Evolutionary conservation across 1,284 basidiomycete species (phyloP), one percentile per base, ranked within the genome.

Genomic region (Chiua sp.): DNA sequence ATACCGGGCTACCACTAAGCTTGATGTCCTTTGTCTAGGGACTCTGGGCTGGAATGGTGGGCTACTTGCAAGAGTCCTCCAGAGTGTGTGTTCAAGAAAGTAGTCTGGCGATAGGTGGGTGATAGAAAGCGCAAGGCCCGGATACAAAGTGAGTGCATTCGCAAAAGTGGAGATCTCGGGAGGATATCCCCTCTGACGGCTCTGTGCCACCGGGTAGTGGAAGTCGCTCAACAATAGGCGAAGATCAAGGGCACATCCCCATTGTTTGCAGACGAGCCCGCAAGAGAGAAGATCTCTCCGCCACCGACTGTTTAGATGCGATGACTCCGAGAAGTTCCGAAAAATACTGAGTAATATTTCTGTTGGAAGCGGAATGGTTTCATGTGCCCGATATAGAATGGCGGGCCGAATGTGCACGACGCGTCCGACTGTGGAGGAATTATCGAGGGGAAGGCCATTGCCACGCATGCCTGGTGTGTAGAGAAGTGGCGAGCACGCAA

Each of bases 231-330:
- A 26, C 48, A 42, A 22, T 15, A 59, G 22, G 44, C n/a, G n/a
- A n/a, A n/a, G n/a, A n/a, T 26, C 30, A 10, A 59, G 44, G 15
- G 56, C 44, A 28, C 42, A 50, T 23, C 18, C 23, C 35, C 52
- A 58, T 30, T 44, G 47, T 32, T 35, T 47, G 47, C 57, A 58
- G 18, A 58, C 39, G 18, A 49, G 53, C 12, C 28, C 55, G 18
- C 37, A 50, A 12, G 39, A 32, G 23, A 55, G 20, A 4, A 56
- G 39, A 22, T 59, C 53, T 37, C 11, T 59, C 47, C 47, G n/a
- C 53, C 54, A 57, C 37, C 52, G 22, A 35, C 28, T 49, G 47
- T 46, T 47, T 7, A 12, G 18, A 18, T 22, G 11, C 7, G 23
- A 26, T 12, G 22, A 16, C 12, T 39, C 18, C n/a, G 16, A 44